These are phyloP conservation scores for Edaphochlamys debaryana DNA, from an alignment of 139 green algal species.

Conservation along the genomic window DNA sequence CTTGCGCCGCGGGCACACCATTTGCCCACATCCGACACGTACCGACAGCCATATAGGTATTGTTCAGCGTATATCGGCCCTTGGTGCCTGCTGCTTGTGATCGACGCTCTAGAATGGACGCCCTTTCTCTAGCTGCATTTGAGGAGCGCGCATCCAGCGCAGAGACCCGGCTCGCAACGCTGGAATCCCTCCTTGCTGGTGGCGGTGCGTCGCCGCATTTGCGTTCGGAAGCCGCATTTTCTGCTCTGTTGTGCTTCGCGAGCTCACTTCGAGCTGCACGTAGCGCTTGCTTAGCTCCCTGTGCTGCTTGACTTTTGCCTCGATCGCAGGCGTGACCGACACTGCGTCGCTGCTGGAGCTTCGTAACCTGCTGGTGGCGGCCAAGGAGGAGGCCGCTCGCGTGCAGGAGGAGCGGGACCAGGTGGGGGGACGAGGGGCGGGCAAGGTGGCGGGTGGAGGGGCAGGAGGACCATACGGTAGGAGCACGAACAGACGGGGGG, in stretches of 20 bases:
- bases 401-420: slow-evolving; percentile 7
- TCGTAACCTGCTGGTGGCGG: slow-evolving; percentile 3
- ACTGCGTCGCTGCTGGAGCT: slow-evolving; percentile 17
- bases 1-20: too few species aligned
- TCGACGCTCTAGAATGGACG: slow-evolving; percentile 1
- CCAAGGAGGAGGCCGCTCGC: slow-evolving; percentile 13
- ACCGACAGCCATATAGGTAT: too few species aligned
- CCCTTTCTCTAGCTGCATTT: slow-evolving; percentile 3
- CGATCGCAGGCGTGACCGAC: neutral
- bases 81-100: too few species aligned
- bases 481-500: too few species aligned
- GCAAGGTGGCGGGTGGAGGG: too few species aligned
- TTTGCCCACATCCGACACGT: too few species aligned
- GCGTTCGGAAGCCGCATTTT: neutral
- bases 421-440: too few species aligned
- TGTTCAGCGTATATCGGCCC: too few species aligned
- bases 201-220: neutral
- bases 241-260: neutral
- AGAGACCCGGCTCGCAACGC: slow-evolving; percentile 2
- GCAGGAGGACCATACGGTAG: too few species aligned
- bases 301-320: neutral
- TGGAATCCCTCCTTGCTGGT: slow-evolving; percentile 4
- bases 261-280: too few species aligned
- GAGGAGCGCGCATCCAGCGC: slow-evolving; percentile 37
- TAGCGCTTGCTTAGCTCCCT: neutral